A percentile compares a stretch with the other conserved stretches of the same genome.
Evolutionary conservation across 2,329 filamentous ascomycete species (phyloP).

Genomic region (Apiospora kogelbergensis): DNA sequence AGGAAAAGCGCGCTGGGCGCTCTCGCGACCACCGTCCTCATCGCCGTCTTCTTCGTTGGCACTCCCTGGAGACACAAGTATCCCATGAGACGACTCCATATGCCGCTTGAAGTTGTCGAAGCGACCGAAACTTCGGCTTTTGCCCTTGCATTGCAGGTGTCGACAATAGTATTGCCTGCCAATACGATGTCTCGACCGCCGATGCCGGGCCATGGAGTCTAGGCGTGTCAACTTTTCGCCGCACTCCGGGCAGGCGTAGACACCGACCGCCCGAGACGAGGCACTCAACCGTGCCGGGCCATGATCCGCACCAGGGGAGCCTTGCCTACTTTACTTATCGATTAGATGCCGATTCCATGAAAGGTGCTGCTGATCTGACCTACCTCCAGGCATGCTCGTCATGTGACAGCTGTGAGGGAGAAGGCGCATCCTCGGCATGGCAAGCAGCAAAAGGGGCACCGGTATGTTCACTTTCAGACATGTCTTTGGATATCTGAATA

Average conservation of each 20-base stretch:
- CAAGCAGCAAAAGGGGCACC: neutral
- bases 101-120: slow-evolving; percentile 8
- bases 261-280: neutral
- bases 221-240: neutral
- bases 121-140: neutral
- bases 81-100: neutral
- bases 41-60: neutral
- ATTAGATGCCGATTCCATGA: neutral
- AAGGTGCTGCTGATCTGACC: neutral
- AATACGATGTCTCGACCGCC: neutral
- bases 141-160: neutral
- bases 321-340: neutral
- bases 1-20: neutral
- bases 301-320: neutral
- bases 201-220: slow-evolving; percentile 5
- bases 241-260: slow-evolving; percentile 6
- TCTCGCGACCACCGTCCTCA: neutral
- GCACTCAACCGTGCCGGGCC: neutral
- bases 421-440: neutral
- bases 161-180: neutral
- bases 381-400: slow-evolving; percentile 2
- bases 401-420: neutral
- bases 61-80: neutral
- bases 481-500: neutral
- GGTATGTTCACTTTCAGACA: slow-evolving; percentile 3